Evolutionary conservation across 2,329 filamentous ascomycete genomes (phyloP).

Genomic region (Cladosporium sp.): DNA sequence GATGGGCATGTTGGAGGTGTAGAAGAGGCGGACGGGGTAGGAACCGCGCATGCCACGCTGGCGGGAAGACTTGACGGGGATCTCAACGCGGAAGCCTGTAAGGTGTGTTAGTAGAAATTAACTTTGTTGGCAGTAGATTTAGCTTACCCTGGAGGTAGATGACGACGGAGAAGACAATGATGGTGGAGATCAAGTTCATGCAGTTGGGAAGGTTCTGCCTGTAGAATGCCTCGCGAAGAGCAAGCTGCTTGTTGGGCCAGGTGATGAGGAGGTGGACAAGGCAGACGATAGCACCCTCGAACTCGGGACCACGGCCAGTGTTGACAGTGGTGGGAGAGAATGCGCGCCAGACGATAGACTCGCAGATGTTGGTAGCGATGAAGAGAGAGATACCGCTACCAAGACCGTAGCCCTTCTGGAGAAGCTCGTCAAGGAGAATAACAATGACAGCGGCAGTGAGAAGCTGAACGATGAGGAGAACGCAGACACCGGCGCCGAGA

Average conservation of each 20-base stretch:
- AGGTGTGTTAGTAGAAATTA: background rate
- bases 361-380: conserved; percentile 99
- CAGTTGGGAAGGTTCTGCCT: conserved; percentile 99
- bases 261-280: conserved; percentile 97
- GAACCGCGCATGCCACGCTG: conserved; percentile 98
- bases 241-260: conserved; percentile 99
- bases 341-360: conserved; percentile 99
- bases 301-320: conserved; percentile 97
- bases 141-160: conserved; percentile 70
- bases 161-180: conserved; percentile 91
- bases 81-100: conserved; percentile 94
- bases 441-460: conserved; percentile 97
- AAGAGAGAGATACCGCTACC: conserved; percentile 98
- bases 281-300: conserved; percentile 96
- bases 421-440: conserved; percentile 96
- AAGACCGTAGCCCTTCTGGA: conserved; percentile 98
- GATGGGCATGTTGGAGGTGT: conserved; percentile 99
- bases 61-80: conserved; percentile 98
- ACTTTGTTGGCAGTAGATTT: background rate
- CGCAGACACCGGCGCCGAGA: conserved; percentile 95
- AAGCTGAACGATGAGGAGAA: conserved; percentile 96
- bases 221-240: conserved; percentile 98
- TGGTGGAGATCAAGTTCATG: conserved; percentile 95
- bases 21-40: conserved; percentile 98
- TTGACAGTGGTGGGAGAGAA: conserved; percentile 99